phyloP scores from a whole-genome alignment of 768 basidiomycete genomes.

The Suillus discolor region DNA sequence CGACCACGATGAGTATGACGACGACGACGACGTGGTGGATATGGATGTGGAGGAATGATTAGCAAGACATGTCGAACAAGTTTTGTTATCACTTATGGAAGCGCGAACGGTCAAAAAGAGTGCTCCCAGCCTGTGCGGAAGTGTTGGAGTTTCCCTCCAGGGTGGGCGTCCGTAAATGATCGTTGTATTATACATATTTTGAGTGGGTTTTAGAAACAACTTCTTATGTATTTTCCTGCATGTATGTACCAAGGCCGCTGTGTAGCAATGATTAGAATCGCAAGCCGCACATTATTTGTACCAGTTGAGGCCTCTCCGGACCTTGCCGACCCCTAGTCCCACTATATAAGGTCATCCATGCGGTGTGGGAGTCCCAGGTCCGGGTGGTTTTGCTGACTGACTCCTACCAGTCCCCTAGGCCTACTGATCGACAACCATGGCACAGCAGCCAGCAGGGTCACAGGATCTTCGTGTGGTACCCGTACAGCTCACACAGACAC shows the following conservation, averaged over 20 bases:
- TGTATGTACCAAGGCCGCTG: not conserved
- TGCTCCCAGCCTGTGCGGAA: slow-evolving; percentile 1
- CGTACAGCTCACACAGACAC: too few relatives aligned
- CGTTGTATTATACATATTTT: not conserved
- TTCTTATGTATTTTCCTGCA: not conserved
- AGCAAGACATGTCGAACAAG: slow-evolving; percentile 6
- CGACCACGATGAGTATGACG: not conserved
- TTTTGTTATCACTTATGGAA: not conserved
- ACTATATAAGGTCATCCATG: too few relatives aligned
- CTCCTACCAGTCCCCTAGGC: too few relatives aligned
- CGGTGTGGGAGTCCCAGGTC: too few relatives aligned
- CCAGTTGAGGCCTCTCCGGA: too few relatives aligned
- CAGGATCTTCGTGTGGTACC: too few relatives aligned
- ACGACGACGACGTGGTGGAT: slow-evolving; percentile 12
- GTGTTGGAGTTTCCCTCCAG: not conserved
- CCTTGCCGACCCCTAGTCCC: too few relatives aligned
- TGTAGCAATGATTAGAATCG: too few relatives aligned
- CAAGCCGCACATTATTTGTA: not conserved
- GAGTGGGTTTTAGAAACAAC: not conserved
- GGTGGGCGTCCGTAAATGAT: not conserved
- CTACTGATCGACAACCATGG: too few relatives aligned
- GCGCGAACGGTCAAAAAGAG: not conserved
- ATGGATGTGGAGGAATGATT: slow-evolving; percentile 19
- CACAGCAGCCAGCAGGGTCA: too few relatives aligned
- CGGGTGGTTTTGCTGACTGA: too few relatives aligned